phyloP scores from a whole-genome alignment of 2,329 filamentous ascomycete genomes.

The Penicillium sp. region DNA sequence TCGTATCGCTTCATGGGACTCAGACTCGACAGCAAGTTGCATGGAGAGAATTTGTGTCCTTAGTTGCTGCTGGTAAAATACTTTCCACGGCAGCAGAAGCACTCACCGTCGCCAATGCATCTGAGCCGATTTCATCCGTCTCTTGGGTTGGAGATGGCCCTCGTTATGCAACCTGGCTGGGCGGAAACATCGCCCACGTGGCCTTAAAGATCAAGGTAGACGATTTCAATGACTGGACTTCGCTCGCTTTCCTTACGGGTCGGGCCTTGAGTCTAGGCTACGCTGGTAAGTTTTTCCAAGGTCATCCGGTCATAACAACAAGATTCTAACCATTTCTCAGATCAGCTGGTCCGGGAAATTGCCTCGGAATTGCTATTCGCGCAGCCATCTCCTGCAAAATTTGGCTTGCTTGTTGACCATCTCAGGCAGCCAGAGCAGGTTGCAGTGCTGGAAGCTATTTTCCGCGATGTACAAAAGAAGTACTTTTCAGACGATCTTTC shows the following conservation, averaged over 20 bases:
- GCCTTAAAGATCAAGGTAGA: conserved; percentile 49
- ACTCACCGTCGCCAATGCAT: conserved; percentile 46
- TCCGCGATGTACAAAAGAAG: conserved; percentile 52
- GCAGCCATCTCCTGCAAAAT: conserved; percentile 33
- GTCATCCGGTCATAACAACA: neutral
- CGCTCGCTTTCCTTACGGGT: conserved; percentile 55
- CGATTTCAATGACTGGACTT: conserved; percentile 40
- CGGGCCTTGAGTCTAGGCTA: conserved; percentile 75
- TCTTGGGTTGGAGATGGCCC: conserved; percentile 70
- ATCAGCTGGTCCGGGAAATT: conserved; percentile 48
- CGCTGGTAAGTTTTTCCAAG: conserved; percentile 57
- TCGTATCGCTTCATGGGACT: conserved; percentile 48
- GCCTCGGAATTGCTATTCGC: conserved; percentile 46
- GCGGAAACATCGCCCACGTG: conserved; percentile 62
- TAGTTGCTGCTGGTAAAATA: conserved; percentile 66
- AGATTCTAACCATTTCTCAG: conserved; percentile 38
- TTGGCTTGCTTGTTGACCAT: conserved; percentile 48
- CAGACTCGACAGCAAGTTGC: conserved; percentile 57
- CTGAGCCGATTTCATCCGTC: conserved; percentile 32
- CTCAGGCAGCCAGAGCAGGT: conserved; percentile 58
- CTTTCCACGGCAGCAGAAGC: conserved; percentile 64
- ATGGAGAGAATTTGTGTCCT: conserved; percentile 68
- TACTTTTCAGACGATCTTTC: conserved; percentile 41
- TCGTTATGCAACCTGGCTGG: conserved; percentile 74
- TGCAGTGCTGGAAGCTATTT: conserved; percentile 51